A percentile compares a stretch with the other conserved stretches of the same genome.
These are phyloP conservation scores for Pseudogymnoascus sp. DNA, from an alignment of 2,329 filamentous ascomycete species.

Conservation along the genomic window DNA sequence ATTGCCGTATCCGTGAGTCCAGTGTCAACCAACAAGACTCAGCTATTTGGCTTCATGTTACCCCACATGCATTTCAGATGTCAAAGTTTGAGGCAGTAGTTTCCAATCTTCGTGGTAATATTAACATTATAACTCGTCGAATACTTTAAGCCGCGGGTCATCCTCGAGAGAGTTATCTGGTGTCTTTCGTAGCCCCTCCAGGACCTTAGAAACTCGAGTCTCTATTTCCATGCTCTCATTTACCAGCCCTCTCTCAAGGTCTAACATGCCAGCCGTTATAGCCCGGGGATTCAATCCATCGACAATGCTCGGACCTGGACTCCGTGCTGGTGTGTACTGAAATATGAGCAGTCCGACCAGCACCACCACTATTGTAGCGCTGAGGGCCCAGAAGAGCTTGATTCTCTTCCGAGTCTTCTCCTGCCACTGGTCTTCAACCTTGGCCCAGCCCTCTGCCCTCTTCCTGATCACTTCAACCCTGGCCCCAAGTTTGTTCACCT, in stretches of 20 bases:
- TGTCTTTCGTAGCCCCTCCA: constrained; percentile 40
- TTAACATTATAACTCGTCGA: constrained; percentile 27
- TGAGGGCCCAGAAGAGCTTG: constrained; percentile 55
- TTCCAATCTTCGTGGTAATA: not conserved
- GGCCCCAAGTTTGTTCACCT: constrained; percentile 51
- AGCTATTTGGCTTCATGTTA: not conserved
- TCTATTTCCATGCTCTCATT: constrained; percentile 30
- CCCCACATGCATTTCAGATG: not conserved
- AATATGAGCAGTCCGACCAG: constrained; percentile 41
- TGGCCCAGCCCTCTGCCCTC: constrained; percentile 61
- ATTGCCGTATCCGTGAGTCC: not conserved
- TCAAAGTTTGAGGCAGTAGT: not conserved
- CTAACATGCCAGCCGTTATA: constrained; percentile 16
- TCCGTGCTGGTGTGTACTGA: constrained; percentile 22
- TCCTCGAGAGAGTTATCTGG: constrained; percentile 17
- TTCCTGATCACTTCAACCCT: constrained; percentile 57
- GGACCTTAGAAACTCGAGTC: constrained; percentile 49
- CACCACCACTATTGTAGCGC: constrained; percentile 36
- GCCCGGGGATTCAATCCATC: constrained; percentile 17
- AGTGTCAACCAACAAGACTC: not conserved
- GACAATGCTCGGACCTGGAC: constrained; percentile 8
- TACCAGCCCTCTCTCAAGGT: constrained; percentile 14
- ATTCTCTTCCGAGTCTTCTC: constrained; percentile 57
- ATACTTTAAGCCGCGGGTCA: constrained; percentile 25
- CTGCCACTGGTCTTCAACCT: constrained; percentile 59